These are phyloP conservation scores for Yarrowia sp. DNA, from an alignment of 805 yeast genomes.

Conservation along the genomic window DNA sequence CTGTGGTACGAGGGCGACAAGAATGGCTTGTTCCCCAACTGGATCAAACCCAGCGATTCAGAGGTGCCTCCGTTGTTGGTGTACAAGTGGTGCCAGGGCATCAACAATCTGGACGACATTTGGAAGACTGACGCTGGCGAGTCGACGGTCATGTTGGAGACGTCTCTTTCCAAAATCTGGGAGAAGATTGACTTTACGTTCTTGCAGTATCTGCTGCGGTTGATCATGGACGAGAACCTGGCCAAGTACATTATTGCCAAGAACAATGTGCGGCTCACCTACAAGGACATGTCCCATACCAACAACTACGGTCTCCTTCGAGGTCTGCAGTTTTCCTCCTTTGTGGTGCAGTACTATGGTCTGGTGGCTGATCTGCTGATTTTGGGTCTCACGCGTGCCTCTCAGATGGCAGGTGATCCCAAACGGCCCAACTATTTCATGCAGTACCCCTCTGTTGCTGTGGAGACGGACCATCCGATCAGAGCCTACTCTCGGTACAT, in stretches of 20 bases:
- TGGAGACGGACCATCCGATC: slow-evolving; percentile 76
- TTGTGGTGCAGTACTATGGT: slow-evolving; percentile 90
- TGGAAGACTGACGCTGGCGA: slow-evolving; percentile 84
- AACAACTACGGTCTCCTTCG: slow-evolving; percentile 87
- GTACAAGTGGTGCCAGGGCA: slow-evolving; percentile 93
- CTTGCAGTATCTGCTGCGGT: slow-evolving; percentile 77
- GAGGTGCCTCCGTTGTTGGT: slow-evolving; percentile 92
- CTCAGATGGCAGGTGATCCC: slow-evolving; percentile 79
- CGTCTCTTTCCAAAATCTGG: slow-evolving; percentile 69
- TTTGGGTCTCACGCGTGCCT: slow-evolving; percentile 85
- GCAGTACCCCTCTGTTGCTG: slow-evolving; percentile 65
- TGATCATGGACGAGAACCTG: slow-evolving; percentile 85
- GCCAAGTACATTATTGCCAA: slow-evolving; percentile 94
- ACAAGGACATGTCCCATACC: slow-evolving; percentile 93
- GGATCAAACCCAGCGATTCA: slow-evolving; percentile 94
- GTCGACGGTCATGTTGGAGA: slow-evolving; percentile 82
- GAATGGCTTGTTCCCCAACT: slow-evolving; percentile 85
- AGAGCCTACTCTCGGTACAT: slow-evolving; percentile 81
- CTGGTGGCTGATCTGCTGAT: slow-evolving; percentile 79
- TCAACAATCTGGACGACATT: slow-evolving; percentile 75
- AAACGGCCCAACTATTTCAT: slow-evolving; percentile 76
- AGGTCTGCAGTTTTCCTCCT: slow-evolving; percentile 90
- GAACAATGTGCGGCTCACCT: slow-evolving; percentile 79
- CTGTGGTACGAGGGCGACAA: slow-evolving; percentile 95
- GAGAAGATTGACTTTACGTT: slow-evolving; percentile 90